Conservation (phyloP, 129 eudicot species). For the Arctium lappa region DNA sequence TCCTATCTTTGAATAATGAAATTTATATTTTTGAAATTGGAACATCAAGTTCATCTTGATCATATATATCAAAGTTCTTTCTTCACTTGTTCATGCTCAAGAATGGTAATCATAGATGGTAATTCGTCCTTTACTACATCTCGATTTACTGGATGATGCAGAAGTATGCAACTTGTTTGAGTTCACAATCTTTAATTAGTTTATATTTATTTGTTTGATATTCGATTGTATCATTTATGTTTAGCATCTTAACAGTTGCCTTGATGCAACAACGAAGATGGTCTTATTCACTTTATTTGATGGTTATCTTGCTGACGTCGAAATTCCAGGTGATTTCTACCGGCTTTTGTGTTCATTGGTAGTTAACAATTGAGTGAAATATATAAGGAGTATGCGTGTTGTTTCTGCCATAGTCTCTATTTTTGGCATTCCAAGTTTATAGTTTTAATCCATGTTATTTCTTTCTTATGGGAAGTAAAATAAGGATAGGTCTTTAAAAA, state of each 20-base stretch:
- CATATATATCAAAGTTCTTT: too few relatives aligned
- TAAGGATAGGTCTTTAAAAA: too few relatives aligned
- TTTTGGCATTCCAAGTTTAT: too few relatives aligned
- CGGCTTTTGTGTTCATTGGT: neutral
- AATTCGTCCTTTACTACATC: too few relatives aligned
- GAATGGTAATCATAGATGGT: too few relatives aligned
- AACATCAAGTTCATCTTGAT: too few relatives aligned
- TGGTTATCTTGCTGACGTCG: slow-evolving; percentile 59
- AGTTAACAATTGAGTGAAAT: neutral
- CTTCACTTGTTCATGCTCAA: too few relatives aligned
- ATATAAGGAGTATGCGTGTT: neutral
- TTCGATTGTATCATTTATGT: neutral
- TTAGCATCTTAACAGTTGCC: slow-evolving; percentile 55
- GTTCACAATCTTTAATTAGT: slow-evolving; percentile 10
- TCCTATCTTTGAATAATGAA: too few relatives aligned
- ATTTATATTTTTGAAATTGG: too few relatives aligned
- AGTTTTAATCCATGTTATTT: too few relatives aligned
- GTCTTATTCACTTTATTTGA: slow-evolving; percentile 57
- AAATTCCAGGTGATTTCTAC: slow-evolving; percentile 51
- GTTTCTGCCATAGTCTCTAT: neutral
- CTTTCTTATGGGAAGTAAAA: too few relatives aligned
- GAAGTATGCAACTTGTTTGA: slow-evolving; percentile 39
- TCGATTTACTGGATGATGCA: slow-evolving; percentile 35
- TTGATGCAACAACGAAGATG: slow-evolving; percentile 65
- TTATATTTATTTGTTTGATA: slow-evolving; percentile 14